Percentiles rank a stretch among this genome's conserved stretches.
Conservation (phyloP, 805 yeast genomes). For the Candida chilensis region DNA sequence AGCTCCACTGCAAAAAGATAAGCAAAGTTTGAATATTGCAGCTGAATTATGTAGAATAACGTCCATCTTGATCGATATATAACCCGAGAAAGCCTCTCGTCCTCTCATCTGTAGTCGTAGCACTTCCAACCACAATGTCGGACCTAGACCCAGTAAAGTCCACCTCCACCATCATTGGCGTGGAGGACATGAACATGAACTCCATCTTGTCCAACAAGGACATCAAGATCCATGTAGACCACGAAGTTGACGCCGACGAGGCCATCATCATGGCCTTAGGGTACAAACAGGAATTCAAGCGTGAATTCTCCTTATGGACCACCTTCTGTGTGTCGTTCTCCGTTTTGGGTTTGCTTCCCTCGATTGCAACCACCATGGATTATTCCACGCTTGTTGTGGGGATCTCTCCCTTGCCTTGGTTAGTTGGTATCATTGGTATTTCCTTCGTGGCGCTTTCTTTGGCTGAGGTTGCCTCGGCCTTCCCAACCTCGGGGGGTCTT, state of each 20-base stretch:
- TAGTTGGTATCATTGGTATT: conserved; percentile 46
- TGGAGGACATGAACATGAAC: no score
- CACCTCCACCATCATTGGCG: no score
- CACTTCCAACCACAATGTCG: no score
- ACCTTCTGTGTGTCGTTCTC: conserved; percentile 57
- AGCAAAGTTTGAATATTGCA: no score
- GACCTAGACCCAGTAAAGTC: no score
- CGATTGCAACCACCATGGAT: conserved; percentile 53
- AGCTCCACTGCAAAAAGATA: no score
- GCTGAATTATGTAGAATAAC: no score
- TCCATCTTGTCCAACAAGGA: no score
- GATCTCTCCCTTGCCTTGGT: conserved; percentile 48
- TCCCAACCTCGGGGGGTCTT: conserved; percentile 62
- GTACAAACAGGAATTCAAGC: conserved; percentile 52
- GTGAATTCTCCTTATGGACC: conserved; percentile 49
- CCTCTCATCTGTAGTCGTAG: no score
- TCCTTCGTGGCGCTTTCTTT: conserved; percentile 49
- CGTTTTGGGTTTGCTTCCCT: conserved; percentile 56
- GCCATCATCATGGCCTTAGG: conserved; percentile 50
- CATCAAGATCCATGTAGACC: no score
- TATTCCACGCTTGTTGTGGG: conserved; percentile 56
- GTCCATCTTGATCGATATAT: no score
- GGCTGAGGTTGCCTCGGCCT: conserved; percentile 58
- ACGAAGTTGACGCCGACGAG: conserved; percentile 37
- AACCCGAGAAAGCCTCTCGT: no score